Evolutionary conservation across 2,329 filamentous ascomycete species (phyloP), one percentile per base, ranked within the genome.

Genomic region (Fusarium sp.): DNA sequence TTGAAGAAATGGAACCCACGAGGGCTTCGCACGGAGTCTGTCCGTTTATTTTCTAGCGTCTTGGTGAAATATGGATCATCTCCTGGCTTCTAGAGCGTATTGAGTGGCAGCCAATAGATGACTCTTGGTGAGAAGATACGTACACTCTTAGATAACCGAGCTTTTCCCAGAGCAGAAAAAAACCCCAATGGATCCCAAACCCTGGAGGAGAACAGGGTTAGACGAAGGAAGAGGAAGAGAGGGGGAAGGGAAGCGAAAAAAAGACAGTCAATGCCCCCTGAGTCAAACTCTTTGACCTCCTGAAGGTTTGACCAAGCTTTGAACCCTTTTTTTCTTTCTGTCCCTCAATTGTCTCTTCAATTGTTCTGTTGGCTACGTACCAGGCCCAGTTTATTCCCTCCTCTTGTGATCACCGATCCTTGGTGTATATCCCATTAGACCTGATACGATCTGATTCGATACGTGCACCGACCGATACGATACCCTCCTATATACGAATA

Each of bases 1-100:
- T 34, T 51, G 48, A 40, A 20, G 11, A 20, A 18, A 30, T 21
- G 21, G 21, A 23, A 43, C 41, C 41, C 41, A 23, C 20, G 41
- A 43, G 41, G 41, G 41, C 41, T 46, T 46, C 32, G 21, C 21
- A 41, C 65, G 48, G 64, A 68, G 59, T 20, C 30, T 45, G 42
- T 63, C 66, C 61, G 62, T 70, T 70, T 70, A 27, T 47, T 28
- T 57, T 62, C 54, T 70, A 71, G 67, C 67, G 67, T 27, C 41
- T n/a, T 40, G 20, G 32, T 28, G 46, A 70, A 71, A 71, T 71
- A 71, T 68, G 63, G 68, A 71, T 53, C 59, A 71, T 53, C 58
- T 7, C 25, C 16, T 25, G 28, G 8, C 66, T 69, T 69, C 66
- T 57, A 62, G 66, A 70, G 43, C 57, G 20, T 16, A 45, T 58